Base-by-base conservation (phyloP, 352 stramenopile species). In the Phytophthora capsici region DNA sequence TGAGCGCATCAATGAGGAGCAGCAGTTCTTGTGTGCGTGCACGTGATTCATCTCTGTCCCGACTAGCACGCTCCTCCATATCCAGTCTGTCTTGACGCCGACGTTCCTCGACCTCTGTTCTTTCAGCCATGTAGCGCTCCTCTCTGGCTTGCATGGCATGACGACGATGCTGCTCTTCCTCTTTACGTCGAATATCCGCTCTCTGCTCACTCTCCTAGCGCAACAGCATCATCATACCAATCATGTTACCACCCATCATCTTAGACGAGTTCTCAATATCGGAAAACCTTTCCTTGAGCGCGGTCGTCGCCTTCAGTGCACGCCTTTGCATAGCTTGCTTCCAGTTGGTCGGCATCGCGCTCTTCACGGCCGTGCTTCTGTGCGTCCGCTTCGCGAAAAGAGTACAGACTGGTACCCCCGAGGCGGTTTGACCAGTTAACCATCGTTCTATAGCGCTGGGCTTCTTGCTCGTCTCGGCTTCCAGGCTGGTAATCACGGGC, bases 131-230 rank as follows among this genome's bases (percentile, higher is more conserved):
- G 6, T 19, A 26, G 3, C 54, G 54, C 2, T 28, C 19, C 16
- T 62, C 41, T 37, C 14, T n/a, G 4, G n/a, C 43, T 13, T 19
- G 28, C 9, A 12, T 8, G 20, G 53, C 54, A 1, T 62, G 43
- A 2, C 54, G 30, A 14, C 44, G 41, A 1, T 44, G 54, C 4
- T 62, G 30, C 0, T 54, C 54, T 22, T 54, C 43, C 6, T 62
- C 22, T 12, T 19, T 19, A 14, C 41, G 53, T 3, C 19, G 30
- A 13, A 1, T 19, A 32, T 63, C 54, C 12, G 13, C n/a, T 23
- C 55, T 63, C 16, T 44, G 44, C 14, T 53, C 43, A 20, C 43
- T 47, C 19, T 63, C 44, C 23, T 63, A 30, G 4, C 57, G 57
- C 3, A 64, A 28, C 1, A 59, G 13, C n/a, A 59, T 14, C 16